These are phyloP conservation scores for Candida oleophila DNA, from an alignment of 805 yeast genomes.

Conservation along the genomic window DNA sequence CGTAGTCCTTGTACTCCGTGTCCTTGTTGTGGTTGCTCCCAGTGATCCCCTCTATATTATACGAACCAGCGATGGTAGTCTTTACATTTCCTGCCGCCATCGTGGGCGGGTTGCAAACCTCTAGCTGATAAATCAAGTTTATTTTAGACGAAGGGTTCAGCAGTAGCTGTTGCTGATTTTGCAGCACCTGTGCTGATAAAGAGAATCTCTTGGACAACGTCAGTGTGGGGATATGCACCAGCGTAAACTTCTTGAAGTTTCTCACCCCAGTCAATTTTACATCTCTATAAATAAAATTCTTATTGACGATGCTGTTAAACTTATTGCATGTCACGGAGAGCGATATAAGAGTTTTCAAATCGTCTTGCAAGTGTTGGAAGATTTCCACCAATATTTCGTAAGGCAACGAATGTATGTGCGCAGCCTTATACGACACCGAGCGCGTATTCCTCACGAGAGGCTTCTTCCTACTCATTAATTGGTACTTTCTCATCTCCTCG, in stretches of 20 bases:
- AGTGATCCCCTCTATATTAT: slow-evolving; percentile 25
- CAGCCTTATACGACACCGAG: slow-evolving; percentile 22
- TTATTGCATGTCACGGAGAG: slow-evolving; percentile 36
- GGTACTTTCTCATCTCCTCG: slow-evolving; percentile 36
- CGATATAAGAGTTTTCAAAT: slow-evolving; percentile 18
- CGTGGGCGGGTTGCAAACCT: slow-evolving; percentile 35
- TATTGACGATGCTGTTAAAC: slow-evolving; percentile 34
- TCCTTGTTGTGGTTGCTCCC: slow-evolving; percentile 11
- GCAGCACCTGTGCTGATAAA: slow-evolving; percentile 10
- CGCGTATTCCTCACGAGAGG: neutral
- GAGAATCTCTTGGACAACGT: slow-evolving; percentile 18
- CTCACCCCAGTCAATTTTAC: slow-evolving; percentile 23
- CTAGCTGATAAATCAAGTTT: slow-evolving; percentile 27
- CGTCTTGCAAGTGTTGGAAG: slow-evolving; percentile 22
- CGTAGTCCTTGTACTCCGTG: slow-evolving; percentile 23
- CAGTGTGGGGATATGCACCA: slow-evolving; percentile 27
- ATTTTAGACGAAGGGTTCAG: slow-evolving; percentile 28
- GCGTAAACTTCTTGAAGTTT: slow-evolving; percentile 35
- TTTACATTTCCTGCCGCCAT: slow-evolving; percentile 17
- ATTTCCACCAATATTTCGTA: slow-evolving; percentile 40
- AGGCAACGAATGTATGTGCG: slow-evolving; percentile 42
- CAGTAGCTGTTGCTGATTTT: neutral
- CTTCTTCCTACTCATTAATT: slow-evolving; percentile 39
- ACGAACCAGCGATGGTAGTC: slow-evolving; percentile 37
- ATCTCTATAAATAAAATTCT: slow-evolving; percentile 34